A percentile compares a stretch with the other conserved stretches of the same genome.
Evolutionary conservation across 805 yeast species (phyloP).

Genomic region (Candida arabinofermentans): DNA sequence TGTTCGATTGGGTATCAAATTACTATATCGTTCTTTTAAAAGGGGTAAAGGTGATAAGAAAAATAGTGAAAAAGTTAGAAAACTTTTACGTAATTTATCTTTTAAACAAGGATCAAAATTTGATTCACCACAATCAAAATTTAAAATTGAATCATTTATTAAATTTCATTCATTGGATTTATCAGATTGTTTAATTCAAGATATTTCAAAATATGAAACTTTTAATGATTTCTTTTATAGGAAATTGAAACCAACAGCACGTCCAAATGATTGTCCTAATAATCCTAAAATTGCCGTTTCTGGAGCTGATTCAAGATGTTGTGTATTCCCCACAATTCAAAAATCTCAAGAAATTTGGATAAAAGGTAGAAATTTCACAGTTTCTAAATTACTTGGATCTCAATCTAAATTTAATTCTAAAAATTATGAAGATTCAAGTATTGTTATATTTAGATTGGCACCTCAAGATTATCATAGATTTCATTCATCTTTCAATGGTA

Average conservation of each 20-base stretch:
- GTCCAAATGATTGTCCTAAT: conserved; percentile 61
- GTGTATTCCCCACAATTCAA: conserved; percentile 56
- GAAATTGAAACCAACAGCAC: conserved; percentile 62
- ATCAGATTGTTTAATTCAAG: conserved; percentile 54
- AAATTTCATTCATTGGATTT: conserved; percentile 79
- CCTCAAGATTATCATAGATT: conserved; percentile 97
- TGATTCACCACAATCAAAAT: conserved; percentile 63
- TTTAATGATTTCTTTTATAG: conserved; percentile 92
- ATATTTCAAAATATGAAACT: conserved; percentile 50
- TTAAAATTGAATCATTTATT: conserved; percentile 71
- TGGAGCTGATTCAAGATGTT: conserved; percentile 86
- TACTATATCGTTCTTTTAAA: conserved; percentile 71
- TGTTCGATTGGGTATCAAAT: conserved; percentile 81
- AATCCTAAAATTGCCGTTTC: conserved; percentile 54
- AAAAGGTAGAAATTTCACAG: conserved; percentile 74
- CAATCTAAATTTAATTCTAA: conserved; percentile 36
- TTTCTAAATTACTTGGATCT: conserved; percentile 44
- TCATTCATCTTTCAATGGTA: conserved; percentile 82
- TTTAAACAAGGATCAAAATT: conserved; percentile 81
- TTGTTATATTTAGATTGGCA: conserved; percentile 83
- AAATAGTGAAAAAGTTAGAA: conserved; percentile 46
- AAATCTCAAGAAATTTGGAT: conserved; percentile 81
- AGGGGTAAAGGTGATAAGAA: conserved; percentile 37
- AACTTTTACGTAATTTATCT: conserved; percentile 61
- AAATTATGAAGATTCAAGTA: conserved; percentile 45